Evolutionary conservation across 768 basidiomycete genomes (phyloP).

Genomic region (Paxillus rubicundulus): DNA sequence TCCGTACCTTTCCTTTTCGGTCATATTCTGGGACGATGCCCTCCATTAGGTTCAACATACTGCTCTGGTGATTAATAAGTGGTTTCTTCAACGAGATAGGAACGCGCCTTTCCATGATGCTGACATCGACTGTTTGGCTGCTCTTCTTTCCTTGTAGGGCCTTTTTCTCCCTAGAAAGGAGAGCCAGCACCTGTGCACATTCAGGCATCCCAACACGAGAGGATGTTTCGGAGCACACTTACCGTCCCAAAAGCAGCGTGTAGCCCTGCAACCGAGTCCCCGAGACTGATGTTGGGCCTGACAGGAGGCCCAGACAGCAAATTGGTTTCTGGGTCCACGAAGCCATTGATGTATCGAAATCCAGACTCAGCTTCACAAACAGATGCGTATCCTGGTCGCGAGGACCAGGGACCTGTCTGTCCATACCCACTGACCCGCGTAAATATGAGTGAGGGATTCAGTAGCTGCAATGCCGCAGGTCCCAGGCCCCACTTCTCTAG

Average conservation of each 20-base stretch:
- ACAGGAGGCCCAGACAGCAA: slow-evolving; percentile 60
- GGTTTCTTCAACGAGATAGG: background rate
- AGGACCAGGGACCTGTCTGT: slow-evolving; percentile 72
- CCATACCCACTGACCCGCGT: slow-evolving; percentile 83
- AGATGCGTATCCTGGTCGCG: slow-evolving; percentile 68
- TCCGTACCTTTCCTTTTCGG: slow-evolving; percentile 58
- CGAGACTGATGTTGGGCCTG: slow-evolving; percentile 69
- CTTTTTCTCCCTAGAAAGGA: slow-evolving; percentile 46
- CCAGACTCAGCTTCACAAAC: slow-evolving; percentile 77
- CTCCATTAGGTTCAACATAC: slow-evolving; percentile 77
- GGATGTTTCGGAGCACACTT: slow-evolving; percentile 9
- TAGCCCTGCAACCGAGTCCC: slow-evolving; percentile 68
- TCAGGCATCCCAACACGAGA: background rate
- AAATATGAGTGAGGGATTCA: slow-evolving; percentile 85
- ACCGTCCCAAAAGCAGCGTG: slow-evolving; percentile 76
- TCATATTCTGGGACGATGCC: slow-evolving; percentile 75
- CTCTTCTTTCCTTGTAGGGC: slow-evolving; percentile 25
- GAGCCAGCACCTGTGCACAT: slow-evolving; percentile 51
- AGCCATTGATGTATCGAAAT: slow-evolving; percentile 71
- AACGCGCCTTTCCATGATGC: slow-evolving; percentile 65
- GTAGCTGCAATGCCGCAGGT: slow-evolving; percentile 56
- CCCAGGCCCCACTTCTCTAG: slow-evolving; percentile 70
- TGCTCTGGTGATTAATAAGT: slow-evolving; percentile 18
- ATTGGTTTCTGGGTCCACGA: slow-evolving; percentile 52
- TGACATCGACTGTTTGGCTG: slow-evolving; percentile 68